Evolutionary conservation across 2,329 filamentous ascomycete species (phyloP).

Genomic region (Monosporascus sp.): DNA sequence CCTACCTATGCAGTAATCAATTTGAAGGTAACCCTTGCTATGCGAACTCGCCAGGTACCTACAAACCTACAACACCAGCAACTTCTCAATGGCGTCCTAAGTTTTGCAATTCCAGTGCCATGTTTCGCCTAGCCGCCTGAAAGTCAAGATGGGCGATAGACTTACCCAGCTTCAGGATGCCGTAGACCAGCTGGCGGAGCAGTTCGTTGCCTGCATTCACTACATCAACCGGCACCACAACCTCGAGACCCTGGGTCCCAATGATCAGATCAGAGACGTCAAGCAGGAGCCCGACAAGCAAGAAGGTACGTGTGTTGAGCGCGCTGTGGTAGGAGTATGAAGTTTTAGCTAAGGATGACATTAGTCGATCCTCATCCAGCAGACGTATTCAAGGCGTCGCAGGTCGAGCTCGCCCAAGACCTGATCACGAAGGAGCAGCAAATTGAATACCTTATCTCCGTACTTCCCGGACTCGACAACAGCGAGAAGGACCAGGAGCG

Average conservation of each 20-base stretch:
- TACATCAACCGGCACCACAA: conserved; percentile 66
- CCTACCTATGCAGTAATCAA: too few species aligned
- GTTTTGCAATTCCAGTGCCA: background rate
- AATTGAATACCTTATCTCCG: conserved; percentile 71
- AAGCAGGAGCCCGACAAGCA: conserved; percentile 48
- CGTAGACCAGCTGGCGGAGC: conserved; percentile 69
- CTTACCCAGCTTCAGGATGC: conserved; percentile 82
- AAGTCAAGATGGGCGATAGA: conserved; percentile 59
- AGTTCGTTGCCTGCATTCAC: conserved; percentile 63
- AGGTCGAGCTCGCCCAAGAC: conserved; percentile 70
- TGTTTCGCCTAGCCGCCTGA: background rate
- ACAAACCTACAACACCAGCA: background rate
- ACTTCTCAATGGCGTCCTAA: background rate
- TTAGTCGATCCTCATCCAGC: conserved; percentile 56
- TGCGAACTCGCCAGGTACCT: too few species aligned
- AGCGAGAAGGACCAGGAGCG: conserved; percentile 72
- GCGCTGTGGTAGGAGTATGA: background rate
- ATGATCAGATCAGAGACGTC: conserved; percentile 54
- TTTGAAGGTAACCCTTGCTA: too few species aligned
- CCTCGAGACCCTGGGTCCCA: conserved; percentile 52
- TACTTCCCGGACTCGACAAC: conserved; percentile 70
- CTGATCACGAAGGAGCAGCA: conserved; percentile 77
- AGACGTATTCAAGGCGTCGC: conserved; percentile 60
- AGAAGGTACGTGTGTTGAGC: conserved; percentile 37
- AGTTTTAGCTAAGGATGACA: conserved; percentile 5